A percentile compares a stretch with the other conserved stretches of the same genome.
Conservation (phyloP, 805 yeast genomes). For the Wickerhamiella parazyma region DNA sequence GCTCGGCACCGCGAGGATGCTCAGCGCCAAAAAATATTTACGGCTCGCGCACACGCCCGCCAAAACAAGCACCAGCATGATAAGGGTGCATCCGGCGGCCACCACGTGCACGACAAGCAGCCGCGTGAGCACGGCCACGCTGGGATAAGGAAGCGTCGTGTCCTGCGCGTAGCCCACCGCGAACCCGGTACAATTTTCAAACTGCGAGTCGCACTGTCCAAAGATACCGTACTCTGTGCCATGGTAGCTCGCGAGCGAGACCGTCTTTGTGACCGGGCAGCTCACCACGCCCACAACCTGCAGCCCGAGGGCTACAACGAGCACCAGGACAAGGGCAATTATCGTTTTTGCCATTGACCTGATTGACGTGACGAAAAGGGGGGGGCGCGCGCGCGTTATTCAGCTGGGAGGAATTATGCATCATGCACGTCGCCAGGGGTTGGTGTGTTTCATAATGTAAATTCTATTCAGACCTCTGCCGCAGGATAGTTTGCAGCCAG, state of each 20-base stretch:
- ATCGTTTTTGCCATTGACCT: slow-evolving; percentile 2
- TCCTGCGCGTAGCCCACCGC: slow-evolving; percentile 32
- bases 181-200: slow-evolving; percentile 29
- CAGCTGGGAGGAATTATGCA: background rate
- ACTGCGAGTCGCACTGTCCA: slow-evolving; percentile 40
- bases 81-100: slow-evolving; percentile 40
- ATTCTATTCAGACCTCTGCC: too few species aligned
- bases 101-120: slow-evolving; percentile 56
- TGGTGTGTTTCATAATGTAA: background rate
- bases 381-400: background rate
- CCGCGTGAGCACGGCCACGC: slow-evolving; percentile 47
- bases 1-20: slow-evolving; percentile 50
- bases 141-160: slow-evolving; percentile 41
- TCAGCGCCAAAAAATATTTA: slow-evolving; percentile 35
- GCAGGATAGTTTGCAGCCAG: too few species aligned
- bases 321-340: slow-evolving; percentile 24
- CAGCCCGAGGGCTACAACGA: slow-evolving; percentile 39
- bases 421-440: background rate
- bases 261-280: slow-evolving; percentile 40
- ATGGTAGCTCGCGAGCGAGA: slow-evolving; percentile 38
- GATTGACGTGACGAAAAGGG: background rate
- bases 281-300: slow-evolving; percentile 48
- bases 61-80: slow-evolving; percentile 32
- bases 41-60: slow-evolving; percentile 31
- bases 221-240: slow-evolving; percentile 52